Conservation (phyloP, 768 basidiomycete genomes). For the Sutorius australiensis region DNA sequence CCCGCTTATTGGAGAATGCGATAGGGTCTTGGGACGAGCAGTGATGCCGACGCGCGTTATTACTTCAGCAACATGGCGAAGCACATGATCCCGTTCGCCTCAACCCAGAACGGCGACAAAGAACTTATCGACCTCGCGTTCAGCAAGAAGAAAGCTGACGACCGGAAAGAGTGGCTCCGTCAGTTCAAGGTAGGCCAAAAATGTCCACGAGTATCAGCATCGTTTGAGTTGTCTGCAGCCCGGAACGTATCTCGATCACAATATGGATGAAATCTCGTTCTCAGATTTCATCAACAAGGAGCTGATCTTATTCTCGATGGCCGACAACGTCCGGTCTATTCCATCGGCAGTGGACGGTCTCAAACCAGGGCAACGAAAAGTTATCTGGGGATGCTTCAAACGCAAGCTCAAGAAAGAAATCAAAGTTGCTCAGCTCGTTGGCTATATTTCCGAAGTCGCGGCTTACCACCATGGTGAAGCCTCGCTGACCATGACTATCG, state of each 20-base stretch:
- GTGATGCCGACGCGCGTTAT: conserved; percentile 81
- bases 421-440: conserved; percentile 94
- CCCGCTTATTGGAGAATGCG: conserved; percentile 1
- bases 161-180: conserved; percentile 96
- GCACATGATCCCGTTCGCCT: conserved; percentile 91
- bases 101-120: conserved; percentile 76
- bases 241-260: conserved; percentile 91
- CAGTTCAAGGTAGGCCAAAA: conserved; percentile 67
- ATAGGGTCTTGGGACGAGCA: conserved; percentile 95
- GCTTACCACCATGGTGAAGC: conserved; percentile 97
- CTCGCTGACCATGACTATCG: conserved; percentile 83
- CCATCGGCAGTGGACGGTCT: conserved; percentile 91
- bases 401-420: conserved; percentile 88
- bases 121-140: conserved; percentile 95
- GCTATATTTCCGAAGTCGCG: conserved; percentile 91
- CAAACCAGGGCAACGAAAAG: conserved; percentile 97
- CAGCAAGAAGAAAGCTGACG: conserved; percentile 99
- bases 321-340: conserved; percentile 97
- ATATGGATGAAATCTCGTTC: conserved; percentile 78
- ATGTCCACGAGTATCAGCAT: background rate
- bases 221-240: conserved; percentile 48
- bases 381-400: conserved; percentile 95
- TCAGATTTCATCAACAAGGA: conserved; percentile 98
- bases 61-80: conserved; percentile 92
- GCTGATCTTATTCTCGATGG: conserved; percentile 98